A percentile compares a stretch with the other conserved stretches of the same genome.
These are phyloP conservation scores for Cylindricascospora bacillispora DNA, from an alignment of 1,139 yeast genomes.

Conservation along the genomic window DNA sequence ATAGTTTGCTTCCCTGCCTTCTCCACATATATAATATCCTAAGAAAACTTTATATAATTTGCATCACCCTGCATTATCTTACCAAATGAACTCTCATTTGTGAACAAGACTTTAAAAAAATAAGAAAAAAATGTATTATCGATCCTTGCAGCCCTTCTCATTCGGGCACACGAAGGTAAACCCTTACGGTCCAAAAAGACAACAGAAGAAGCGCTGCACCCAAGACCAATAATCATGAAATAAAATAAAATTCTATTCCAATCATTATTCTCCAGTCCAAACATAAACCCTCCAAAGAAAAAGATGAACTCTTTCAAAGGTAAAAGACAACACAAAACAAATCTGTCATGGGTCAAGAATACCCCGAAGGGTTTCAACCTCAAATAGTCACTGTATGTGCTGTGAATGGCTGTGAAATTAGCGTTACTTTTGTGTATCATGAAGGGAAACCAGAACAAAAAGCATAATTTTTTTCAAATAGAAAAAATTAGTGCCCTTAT, in stretches of 20 bases:
- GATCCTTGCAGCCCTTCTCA: slow-evolving; percentile 74
- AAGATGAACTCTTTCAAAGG: slow-evolving; percentile 11
- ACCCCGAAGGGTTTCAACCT: slow-evolving; percentile 63
- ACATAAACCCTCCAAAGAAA: slow-evolving; percentile 17
- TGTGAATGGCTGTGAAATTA: slow-evolving; percentile 55
- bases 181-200: slow-evolving; percentile 46
- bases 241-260: too few relatives aligned
- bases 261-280: slow-evolving; percentile 57
- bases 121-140: slow-evolving; percentile 37
- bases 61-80: not conserved
- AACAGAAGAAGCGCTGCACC: slow-evolving; percentile 65
- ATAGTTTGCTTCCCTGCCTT: not conserved
- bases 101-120: not conserved
- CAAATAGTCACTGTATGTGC: slow-evolving; percentile 54
- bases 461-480: not conserved
- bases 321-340: slow-evolving; percentile 41
- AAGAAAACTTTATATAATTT: not conserved
- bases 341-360: slow-evolving; percentile 67
- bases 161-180: slow-evolving; percentile 75
- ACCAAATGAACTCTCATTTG: not conserved
- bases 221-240: slow-evolving; percentile 55
- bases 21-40: not conserved
- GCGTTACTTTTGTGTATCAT: slow-evolving; percentile 35
- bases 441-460: not conserved
- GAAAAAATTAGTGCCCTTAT: too few relatives aligned